Evolutionary conservation across 2,329 filamentous ascomycete genomes (phyloP).

Genomic region (Elsinoe ampelina): DNA sequence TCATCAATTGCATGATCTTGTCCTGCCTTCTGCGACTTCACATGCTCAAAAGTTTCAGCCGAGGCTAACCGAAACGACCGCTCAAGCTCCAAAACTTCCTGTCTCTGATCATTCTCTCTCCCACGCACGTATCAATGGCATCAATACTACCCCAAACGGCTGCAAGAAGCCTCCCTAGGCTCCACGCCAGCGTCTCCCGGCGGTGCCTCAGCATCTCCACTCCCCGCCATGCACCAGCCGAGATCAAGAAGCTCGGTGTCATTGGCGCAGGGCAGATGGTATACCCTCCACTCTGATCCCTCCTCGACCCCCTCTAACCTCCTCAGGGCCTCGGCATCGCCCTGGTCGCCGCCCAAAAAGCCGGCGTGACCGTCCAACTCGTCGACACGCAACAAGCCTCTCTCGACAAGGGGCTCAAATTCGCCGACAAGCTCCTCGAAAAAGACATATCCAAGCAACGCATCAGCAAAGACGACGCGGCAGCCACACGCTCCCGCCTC

Average conservation of each 20-base stretch:
- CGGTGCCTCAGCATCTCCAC: slow-evolving; percentile 58
- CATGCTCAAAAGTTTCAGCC: background rate
- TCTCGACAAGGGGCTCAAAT: slow-evolving; percentile 78
- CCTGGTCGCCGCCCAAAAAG: slow-evolving; percentile 79
- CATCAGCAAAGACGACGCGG: slow-evolving; percentile 72
- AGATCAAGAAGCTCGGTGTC: slow-evolving; percentile 82
- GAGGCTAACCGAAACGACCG: background rate
- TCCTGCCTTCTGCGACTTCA: background rate
- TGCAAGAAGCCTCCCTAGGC: slow-evolving; percentile 11
- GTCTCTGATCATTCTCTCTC: background rate
- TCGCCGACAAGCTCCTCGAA: slow-evolving; percentile 82
- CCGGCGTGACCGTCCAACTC: slow-evolving; percentile 72
- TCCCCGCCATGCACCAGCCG: slow-evolving; percentile 41
- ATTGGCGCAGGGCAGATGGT: slow-evolving; percentile 97
- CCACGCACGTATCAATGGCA: slow-evolving; percentile 2
- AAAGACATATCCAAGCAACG: slow-evolving; percentile 87
- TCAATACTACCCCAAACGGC: background rate
- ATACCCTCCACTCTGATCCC: slow-evolving; percentile 14
- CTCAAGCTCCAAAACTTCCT: background rate
- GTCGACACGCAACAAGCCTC: slow-evolving; percentile 78
- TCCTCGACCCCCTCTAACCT: slow-evolving; percentile 16
- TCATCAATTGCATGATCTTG: background rate
- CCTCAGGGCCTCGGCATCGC: slow-evolving; percentile 85
- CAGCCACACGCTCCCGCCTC: slow-evolving; percentile 61
- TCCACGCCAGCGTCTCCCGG: slow-evolving; percentile 21